These are phyloP conservation scores for Mycena sp. DNA, from an alignment of 1,284 basidiomycete genomes.

Conservation along the genomic window DNA sequence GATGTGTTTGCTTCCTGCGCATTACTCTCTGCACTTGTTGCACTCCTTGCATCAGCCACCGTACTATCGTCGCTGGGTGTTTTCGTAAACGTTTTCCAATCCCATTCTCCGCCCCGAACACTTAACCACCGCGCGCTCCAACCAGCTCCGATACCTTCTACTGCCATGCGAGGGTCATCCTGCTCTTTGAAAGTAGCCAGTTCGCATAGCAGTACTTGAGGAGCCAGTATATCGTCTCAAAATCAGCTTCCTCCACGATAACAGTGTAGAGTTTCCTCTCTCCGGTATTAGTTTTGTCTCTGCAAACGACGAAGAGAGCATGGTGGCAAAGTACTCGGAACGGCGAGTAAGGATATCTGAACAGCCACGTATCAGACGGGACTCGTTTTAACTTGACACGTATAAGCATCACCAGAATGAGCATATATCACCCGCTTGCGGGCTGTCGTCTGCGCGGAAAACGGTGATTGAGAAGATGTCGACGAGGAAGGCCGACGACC, in stretches of 20 bases:
- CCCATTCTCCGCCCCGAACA: slow-evolving; percentile 67
- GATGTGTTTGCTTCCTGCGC: slow-evolving; percentile 41
- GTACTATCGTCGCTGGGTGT: slow-evolving; percentile 48
- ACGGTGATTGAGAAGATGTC: slow-evolving; percentile 52
- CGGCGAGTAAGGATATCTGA: slow-evolving; percentile 69
- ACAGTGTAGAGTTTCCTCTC: slow-evolving; percentile 72
- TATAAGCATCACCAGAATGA: slow-evolving; percentile 55
- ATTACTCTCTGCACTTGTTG: slow-evolving; percentile 60
- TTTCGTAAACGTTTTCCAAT: slow-evolving; percentile 71
- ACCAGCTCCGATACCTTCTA: slow-evolving; percentile 67
- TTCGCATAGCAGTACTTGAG: slow-evolving; percentile 86
- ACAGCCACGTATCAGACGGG: neutral
- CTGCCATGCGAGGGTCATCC: slow-evolving; percentile 70
- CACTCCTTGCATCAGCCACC: slow-evolving; percentile 57
- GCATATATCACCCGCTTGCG: slow-evolving; percentile 82
- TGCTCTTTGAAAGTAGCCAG: slow-evolving; percentile 73
- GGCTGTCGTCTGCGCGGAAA: slow-evolving; percentile 56
- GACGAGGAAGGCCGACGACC: slow-evolving; percentile 45
- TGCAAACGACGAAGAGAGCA: slow-evolving; percentile 78
- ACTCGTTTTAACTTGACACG: too few relatives aligned
- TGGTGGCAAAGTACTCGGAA: slow-evolving; percentile 85
- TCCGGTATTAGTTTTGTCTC: slow-evolving; percentile 58
- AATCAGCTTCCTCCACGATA: slow-evolving; percentile 85
- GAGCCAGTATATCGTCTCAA: slow-evolving; percentile 85
- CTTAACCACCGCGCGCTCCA: slow-evolving; percentile 71